phyloP scores from a whole-genome alignment of 208 protist genomes.

The Phytomonas sp. region DNA sequence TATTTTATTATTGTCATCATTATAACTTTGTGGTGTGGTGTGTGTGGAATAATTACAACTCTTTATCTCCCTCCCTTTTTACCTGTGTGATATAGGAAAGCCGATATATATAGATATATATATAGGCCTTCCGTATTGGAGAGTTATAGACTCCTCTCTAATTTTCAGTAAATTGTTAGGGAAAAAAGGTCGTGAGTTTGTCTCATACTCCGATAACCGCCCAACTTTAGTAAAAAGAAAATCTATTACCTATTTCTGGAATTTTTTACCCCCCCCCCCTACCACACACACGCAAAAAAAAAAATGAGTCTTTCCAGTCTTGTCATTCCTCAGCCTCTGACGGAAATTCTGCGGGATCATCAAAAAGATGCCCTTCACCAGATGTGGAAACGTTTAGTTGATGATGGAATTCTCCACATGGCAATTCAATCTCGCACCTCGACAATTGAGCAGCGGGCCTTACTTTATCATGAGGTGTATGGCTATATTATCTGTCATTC shows the following conservation, averaged over 20 bases:
- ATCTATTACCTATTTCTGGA: background rate
- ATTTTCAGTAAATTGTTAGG: background rate
- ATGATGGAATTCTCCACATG: slow-evolving; percentile 44
- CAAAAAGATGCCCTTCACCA: slow-evolving; percentile 70
- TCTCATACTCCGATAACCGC: background rate
- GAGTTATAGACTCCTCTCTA: background rate
- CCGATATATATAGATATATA: background rate
- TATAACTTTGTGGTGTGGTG: background rate
- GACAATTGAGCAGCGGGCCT: slow-evolving; percentile 37
- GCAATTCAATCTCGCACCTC: slow-evolving; percentile 21
- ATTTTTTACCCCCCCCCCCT: too few species aligned
- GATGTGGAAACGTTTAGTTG: slow-evolving; percentile 61
- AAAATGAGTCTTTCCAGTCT: slow-evolving; percentile 18
- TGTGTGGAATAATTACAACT: background rate
- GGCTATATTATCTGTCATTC: slow-evolving; percentile 80
- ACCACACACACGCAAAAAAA: background rate
- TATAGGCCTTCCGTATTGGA: background rate
- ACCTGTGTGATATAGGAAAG: background rate
- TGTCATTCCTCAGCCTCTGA: slow-evolving; percentile 23
- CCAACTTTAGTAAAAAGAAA: background rate
- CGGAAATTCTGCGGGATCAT: slow-evolving; percentile 40
- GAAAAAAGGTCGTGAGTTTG: background rate
- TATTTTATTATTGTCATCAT: background rate
- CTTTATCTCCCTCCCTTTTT: background rate
- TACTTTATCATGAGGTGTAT: slow-evolving; percentile 46